Percentiles rank a stretch among this genome's conserved stretches.
Conservation (phyloP, 2,329 filamentous ascomycete genomes). For the Fusarium floridanum region DNA sequence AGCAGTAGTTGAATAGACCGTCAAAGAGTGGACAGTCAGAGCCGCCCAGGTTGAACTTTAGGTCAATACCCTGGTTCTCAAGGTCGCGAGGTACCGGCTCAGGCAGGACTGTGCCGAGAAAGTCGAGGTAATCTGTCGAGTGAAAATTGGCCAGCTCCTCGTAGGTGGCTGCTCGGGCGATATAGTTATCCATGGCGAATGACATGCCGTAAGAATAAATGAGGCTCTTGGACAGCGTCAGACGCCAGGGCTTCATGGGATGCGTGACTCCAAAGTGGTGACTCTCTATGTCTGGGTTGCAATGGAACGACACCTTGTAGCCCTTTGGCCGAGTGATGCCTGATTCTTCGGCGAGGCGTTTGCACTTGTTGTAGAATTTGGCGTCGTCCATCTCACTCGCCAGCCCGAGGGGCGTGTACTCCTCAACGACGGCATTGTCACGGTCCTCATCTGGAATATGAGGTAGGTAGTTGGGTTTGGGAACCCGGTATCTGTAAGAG, state of each 20-base stretch:
- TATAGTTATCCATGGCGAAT: slow-evolving; percentile 95
- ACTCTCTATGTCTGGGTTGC: slow-evolving; percentile 93
- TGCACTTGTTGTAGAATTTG: slow-evolving; percentile 69
- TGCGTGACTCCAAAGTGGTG: slow-evolving; percentile 98
- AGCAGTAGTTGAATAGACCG: slow-evolving; percentile 94
- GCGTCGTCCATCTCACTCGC: slow-evolving; percentile 68
- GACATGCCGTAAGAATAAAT: slow-evolving; percentile 96
- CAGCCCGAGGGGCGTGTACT: slow-evolving; percentile 64
- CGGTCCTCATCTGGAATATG: slow-evolving; percentile 65
- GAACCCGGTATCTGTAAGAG: slow-evolving; percentile 65
- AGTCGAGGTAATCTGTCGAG: slow-evolving; percentile 89
- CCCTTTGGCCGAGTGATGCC: slow-evolving; percentile 85
- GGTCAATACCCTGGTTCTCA: slow-evolving; percentile 72
- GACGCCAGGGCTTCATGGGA: slow-evolving; percentile 98
- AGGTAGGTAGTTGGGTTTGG: slow-evolving; percentile 72
- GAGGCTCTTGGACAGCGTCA: slow-evolving; percentile 94
- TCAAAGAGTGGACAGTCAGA: slow-evolving; percentile 98
- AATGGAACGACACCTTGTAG: slow-evolving; percentile 94
- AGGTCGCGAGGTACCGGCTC: slow-evolving; percentile 74
- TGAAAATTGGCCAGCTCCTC: slow-evolving; percentile 92
- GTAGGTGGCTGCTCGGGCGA: slow-evolving; percentile 84
- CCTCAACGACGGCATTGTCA: slow-evolving; percentile 65
- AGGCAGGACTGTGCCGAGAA: slow-evolving; percentile 79
- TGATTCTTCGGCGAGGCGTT: slow-evolving; percentile 69
- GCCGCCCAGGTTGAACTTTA: slow-evolving; percentile 86